Conservation (phyloP, 306 rosid species). For the Cicer cuneatum region DNA sequence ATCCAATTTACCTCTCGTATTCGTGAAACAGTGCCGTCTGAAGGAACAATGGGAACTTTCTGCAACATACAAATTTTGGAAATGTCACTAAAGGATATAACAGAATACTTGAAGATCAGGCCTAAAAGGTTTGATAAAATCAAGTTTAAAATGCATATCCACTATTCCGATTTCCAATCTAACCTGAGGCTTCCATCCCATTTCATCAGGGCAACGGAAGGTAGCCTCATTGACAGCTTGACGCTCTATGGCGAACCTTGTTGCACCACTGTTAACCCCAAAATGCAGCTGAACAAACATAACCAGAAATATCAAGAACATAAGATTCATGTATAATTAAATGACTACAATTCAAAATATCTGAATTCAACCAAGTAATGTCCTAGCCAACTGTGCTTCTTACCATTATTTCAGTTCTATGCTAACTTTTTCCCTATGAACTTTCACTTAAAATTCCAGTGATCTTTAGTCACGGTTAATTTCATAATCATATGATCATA, state of each 20-base stretch:
- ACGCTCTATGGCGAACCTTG: slow-evolving; percentile 89
- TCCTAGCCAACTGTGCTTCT: slow-evolving; percentile 15
- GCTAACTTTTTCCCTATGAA: not conserved
- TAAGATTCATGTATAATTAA: slow-evolving; percentile 21
- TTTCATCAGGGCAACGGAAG: slow-evolving; percentile 94
- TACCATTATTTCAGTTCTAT: slow-evolving; percentile 28
- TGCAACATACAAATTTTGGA: slow-evolving; percentile 55
- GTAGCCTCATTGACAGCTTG: slow-evolving; percentile 97
- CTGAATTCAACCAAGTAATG: slow-evolving; percentile 20
- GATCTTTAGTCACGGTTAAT: slow-evolving; percentile 19
- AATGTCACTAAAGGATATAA: slow-evolving; percentile 36
- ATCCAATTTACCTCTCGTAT: slow-evolving; percentile 66
- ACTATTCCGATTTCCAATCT: slow-evolving; percentile 29
- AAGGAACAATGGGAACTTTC: slow-evolving; percentile 82
- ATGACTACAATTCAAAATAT: slow-evolving; percentile 10
- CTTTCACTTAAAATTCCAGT: slow-evolving; percentile 1
- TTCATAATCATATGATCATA: slow-evolving; percentile 5
- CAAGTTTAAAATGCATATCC: slow-evolving; percentile 14
- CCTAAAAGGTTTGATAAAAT: slow-evolving; percentile 33
- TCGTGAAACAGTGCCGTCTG: slow-evolving; percentile 71
- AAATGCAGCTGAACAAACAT: slow-evolving; percentile 73
- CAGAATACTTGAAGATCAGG: slow-evolving; percentile 21
- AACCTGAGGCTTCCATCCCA: slow-evolving; percentile 99
- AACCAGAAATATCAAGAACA: slow-evolving; percentile 27
- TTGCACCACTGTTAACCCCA: slow-evolving; percentile 96